These are phyloP conservation scores for Rhodotorula glutinis DNA, from an alignment of 1,284 basidiomycete species.

Conservation along the genomic window DNA sequence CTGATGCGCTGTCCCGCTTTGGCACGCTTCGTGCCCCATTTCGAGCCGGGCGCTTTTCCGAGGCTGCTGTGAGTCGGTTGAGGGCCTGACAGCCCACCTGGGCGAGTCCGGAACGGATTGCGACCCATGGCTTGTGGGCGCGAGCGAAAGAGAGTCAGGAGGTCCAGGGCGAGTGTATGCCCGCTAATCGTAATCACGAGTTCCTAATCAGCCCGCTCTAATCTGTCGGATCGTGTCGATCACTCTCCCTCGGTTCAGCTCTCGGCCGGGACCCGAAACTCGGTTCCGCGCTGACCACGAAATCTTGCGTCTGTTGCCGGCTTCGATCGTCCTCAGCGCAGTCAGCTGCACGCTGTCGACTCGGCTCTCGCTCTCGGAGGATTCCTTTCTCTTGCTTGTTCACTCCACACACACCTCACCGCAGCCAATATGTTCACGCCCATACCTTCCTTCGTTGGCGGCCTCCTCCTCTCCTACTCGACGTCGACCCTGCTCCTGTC, in stretches of 20 bases:
- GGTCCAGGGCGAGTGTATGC: not conserved
- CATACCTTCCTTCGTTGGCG: constrained; percentile 39
- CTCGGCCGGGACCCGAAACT: too few relatives aligned
- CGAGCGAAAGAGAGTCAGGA: not conserved
- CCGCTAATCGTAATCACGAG: too few relatives aligned
- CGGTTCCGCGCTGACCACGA: too few relatives aligned
- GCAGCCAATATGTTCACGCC: constrained; percentile 15
- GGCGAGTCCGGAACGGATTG: not conserved
- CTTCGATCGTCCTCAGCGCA: too few relatives aligned
- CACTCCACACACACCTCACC: too few relatives aligned
- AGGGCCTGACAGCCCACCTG: not conserved
- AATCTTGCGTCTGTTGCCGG: too few relatives aligned
- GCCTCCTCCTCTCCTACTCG: constrained; percentile 45
- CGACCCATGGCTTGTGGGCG: not conserved
- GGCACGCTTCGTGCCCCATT: not conserved
- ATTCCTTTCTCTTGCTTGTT: too few relatives aligned
- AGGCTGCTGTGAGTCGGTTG: not conserved
- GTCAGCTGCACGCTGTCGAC: too few relatives aligned
- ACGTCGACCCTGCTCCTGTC: constrained; percentile 40
- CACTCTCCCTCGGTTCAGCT: too few relatives aligned
- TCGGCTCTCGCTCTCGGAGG: too few relatives aligned
- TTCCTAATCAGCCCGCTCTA: too few relatives aligned
- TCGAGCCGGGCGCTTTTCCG: not conserved
- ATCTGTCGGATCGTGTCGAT: too few relatives aligned
- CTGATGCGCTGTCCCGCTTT: not conserved